These are phyloP conservation scores for Passiflora organensis DNA, from an alignment of 345 rosid species.

Conservation along the genomic window DNA sequence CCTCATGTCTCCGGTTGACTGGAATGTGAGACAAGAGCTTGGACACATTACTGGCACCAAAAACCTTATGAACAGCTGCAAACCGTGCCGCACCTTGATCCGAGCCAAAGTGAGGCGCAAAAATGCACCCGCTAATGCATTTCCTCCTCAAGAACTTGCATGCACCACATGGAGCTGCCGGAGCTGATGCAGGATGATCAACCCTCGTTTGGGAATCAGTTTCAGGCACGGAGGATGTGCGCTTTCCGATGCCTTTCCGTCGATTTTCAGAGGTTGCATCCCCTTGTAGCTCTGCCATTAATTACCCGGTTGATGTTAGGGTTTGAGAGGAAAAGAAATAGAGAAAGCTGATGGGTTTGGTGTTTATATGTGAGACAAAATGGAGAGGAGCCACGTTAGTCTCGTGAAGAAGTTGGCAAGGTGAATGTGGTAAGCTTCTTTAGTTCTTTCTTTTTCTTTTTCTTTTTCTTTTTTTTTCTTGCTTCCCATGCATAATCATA, in stretches of 20 bases:
- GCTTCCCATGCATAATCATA: neutral
- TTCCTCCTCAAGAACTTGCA: slow-evolving; percentile 96
- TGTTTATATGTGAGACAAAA: slow-evolving; percentile 36
- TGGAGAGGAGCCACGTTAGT: slow-evolving; percentile 56
- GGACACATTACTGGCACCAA: slow-evolving; percentile 93
- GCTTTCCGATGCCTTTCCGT: slow-evolving; percentile 38
- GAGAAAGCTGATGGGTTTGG: slow-evolving; percentile 29
- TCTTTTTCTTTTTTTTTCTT: neutral
- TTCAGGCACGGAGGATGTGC: slow-evolving; percentile 6
- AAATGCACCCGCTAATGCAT: slow-evolving; percentile 86
- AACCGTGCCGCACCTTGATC: slow-evolving; percentile 96
- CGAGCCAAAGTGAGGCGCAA: slow-evolving; percentile 83
- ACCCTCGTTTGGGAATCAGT: neutral
- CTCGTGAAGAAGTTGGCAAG: slow-evolving; percentile 70
- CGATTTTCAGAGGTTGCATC: slow-evolving; percentile 39
- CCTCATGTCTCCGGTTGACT: slow-evolving; percentile 74
- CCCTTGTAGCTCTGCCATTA: slow-evolving; percentile 52
- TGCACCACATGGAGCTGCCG: slow-evolving; percentile 82
- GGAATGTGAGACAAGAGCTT: slow-evolving; percentile 83
- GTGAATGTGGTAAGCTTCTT: slow-evolving; percentile 48
- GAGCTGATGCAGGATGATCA: slow-evolving; percentile 14
- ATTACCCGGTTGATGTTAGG: neutral
- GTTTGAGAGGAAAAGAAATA: neutral
- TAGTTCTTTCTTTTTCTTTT: slow-evolving; percentile 11
- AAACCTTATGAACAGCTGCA: slow-evolving; percentile 93